Evolutionary conservation across 495 filamentous ascomycete genomes (phyloP), one percentile per base, ranked within the genome.

Genomic region (Paragyromitra xinjiangensis): DNA sequence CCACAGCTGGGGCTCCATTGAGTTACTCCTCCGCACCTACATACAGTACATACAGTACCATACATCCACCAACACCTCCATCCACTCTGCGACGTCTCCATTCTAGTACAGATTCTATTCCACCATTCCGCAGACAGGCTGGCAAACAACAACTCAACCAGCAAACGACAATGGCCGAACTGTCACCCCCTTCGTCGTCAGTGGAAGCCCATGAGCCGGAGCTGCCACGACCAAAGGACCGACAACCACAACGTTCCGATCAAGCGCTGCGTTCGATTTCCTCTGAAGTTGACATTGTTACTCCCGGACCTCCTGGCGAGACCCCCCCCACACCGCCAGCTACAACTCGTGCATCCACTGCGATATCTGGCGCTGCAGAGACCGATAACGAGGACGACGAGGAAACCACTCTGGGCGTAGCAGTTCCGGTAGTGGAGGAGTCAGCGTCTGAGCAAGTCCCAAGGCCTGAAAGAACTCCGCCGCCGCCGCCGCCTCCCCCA

Each of bases 341-440:
- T 77, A 79, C 77, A 78, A 79, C 75, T 71, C 61, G 74, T 79
- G 68, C 74, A 71, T 78, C 77, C n/a, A 79, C 77, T 62, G 75
- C 77, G 62, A 77, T 79, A 64, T 79, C 77, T 62, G 68, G 73
- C 48, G 75, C 77, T 64, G 74, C 74, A 73, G 74, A 77, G 61
- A 77, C 74, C 68, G 77, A 67, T 78, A 79, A 78, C 75, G 74
- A 78, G 61, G 77, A 79, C 53, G 71, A 77, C 51, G 77, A 72
- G 39, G 77, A 78, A 48, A 79, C 74, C 55, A 79, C 66, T 50
- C 59, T 78, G 73, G 77, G 67, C 37, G 77, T 64, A 78, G 75
- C 74, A 64, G 61, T 69, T 78, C 56, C 53, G 59, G 74, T 78
- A 76, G 58, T 71, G 74, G 74, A 65, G 50, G 74, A 73, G 40